Base-by-base conservation (phyloP, 257 asterid genomes). In the Solanum gracilifrons region DNA sequence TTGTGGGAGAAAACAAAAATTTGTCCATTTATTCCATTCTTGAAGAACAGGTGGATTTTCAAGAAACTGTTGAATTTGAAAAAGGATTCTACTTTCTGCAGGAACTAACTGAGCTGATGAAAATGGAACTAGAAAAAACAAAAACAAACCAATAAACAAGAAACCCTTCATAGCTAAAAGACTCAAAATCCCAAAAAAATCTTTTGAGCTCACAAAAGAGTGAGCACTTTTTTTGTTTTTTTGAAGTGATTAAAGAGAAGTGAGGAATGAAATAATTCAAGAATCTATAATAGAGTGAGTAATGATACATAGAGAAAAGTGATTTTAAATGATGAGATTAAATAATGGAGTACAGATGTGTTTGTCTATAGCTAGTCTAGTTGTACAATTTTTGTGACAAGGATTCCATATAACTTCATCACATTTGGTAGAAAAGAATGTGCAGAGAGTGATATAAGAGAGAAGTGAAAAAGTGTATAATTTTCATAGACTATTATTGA, bases 1-100 rank as follows among this genome's bases (percentile, higher is more conserved):
- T 15, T 92, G 95, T 8, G 95, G 93, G 12, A 93, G 91, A 36
- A 68, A 90, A 83, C 99, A 97, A 79, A 97, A 97, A 89, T 90
- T 90, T 18, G 99, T 97, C 99, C 98, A 96, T 10, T 93, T 94
- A 87, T 92, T 94, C 98, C 98, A 97, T 48, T 91, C 27, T 83
- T 92, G 92, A 79, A 97, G 98, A 60, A 90, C 90, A 51, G 90
- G 94, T 10, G 99, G 99, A 84, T 80, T 91, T 89, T 97, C 99
- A 31, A 97, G 99, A 90, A 93, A 27, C 86, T 92, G 91, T 88
- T 93, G 98, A 68, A 94, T 77, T 90, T 91, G 94, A 64, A 93
- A 90, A 12, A 97, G 94, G 46, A 92, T 92, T 89, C 99, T 92
- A 89, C 51, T 90, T 86, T 97, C 99, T 68, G 94, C 69, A 39